These are phyloP conservation scores for Candida mesenterica DNA, from an alignment of 1,139 yeast species.

Conservation along the genomic window DNA sequence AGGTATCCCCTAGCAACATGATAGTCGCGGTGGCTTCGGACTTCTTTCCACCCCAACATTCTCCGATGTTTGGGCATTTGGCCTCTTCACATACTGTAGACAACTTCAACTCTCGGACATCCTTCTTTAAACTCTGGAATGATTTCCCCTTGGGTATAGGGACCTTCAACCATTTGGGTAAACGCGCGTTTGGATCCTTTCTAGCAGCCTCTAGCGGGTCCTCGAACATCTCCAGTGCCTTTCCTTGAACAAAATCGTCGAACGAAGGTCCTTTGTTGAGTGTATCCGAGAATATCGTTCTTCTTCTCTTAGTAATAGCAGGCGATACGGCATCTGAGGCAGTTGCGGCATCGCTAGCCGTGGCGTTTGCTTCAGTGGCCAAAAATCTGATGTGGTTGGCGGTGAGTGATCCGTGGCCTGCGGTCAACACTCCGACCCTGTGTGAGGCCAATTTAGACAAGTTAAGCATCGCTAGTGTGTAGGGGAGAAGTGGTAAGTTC, in stretches of 20 bases:
- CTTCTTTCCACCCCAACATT: constrained; percentile 98
- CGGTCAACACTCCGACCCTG: neutral
- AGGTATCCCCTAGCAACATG: constrained; percentile 97
- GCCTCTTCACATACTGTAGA: constrained; percentile 99
- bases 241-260: constrained; percentile 83
- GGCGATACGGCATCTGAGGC: constrained; percentile 3
- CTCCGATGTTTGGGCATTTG: constrained; percentile 97
- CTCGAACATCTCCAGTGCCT: constrained; percentile 58
- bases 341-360: constrained; percentile 1
- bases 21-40: constrained; percentile 98
- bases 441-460: neutral
- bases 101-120: constrained; percentile 81
- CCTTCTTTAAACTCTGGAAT: constrained; percentile 76
- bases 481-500: too few relatives aligned
- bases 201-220: constrained; percentile 74
- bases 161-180: constrained; percentile 93
- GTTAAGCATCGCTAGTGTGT: neutral
- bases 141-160: constrained; percentile 92
- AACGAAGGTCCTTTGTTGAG: constrained; percentile 88
- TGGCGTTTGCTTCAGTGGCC: constrained; percentile 1
- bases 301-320: constrained; percentile 30
- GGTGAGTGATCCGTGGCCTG: neutral
- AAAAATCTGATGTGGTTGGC: neutral
- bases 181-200: constrained; percentile 58
- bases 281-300: constrained; percentile 67